Evolutionary conservation across 495 filamentous ascomycete species (phyloP).

Genomic region (Physcia stellaris): DNA sequence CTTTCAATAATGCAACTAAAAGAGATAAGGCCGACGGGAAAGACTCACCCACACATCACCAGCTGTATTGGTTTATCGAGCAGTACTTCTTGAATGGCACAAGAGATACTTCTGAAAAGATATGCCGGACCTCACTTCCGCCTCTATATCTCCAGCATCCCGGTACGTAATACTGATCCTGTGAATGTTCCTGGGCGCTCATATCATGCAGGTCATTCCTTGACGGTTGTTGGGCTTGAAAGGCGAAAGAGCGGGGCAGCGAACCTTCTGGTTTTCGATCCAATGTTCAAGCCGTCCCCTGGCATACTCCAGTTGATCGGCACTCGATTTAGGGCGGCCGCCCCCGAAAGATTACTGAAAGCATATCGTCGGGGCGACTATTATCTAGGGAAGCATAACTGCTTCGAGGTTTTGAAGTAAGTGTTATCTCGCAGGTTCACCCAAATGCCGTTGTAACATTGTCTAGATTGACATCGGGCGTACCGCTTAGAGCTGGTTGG

Average conservation of each 20-base stretch:
- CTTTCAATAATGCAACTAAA: too few species aligned
- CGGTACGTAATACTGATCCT: constrained; percentile 28
- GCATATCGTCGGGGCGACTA: constrained; percentile 53
- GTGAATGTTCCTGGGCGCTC: constrained; percentile 1
- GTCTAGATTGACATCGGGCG: constrained; percentile 3
- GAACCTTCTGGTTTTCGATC: constrained; percentile 80
- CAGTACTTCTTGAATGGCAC: constrained; percentile 52
- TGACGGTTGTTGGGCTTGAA: constrained; percentile 86
- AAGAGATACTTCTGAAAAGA: constrained; percentile 29
- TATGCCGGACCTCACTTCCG: constrained; percentile 54
- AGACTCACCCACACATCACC: constrained; percentile 33
- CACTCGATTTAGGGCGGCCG: constrained; percentile 24
- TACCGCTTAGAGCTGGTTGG: constrained; percentile 2
- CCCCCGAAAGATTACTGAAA: constrained; percentile 46
- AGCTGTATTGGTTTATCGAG: constrained; percentile 55
- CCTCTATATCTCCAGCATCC: constrained; percentile 88
- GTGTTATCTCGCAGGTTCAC: too few species aligned
- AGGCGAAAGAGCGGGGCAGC: constrained; percentile 45
- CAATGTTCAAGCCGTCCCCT: constrained; percentile 61
- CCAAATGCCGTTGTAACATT: too few species aligned
- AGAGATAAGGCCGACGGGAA: constrained; percentile 22
- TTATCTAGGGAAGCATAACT: constrained; percentile 54
- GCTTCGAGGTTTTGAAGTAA: constrained; percentile 71
- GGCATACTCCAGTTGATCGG: constrained; percentile 44
- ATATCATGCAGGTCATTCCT: constrained; percentile 54